Evolutionary conservation across 371 early-diverging fungal species (phyloP).

Genomic region (Chytridiales sp.): DNA sequence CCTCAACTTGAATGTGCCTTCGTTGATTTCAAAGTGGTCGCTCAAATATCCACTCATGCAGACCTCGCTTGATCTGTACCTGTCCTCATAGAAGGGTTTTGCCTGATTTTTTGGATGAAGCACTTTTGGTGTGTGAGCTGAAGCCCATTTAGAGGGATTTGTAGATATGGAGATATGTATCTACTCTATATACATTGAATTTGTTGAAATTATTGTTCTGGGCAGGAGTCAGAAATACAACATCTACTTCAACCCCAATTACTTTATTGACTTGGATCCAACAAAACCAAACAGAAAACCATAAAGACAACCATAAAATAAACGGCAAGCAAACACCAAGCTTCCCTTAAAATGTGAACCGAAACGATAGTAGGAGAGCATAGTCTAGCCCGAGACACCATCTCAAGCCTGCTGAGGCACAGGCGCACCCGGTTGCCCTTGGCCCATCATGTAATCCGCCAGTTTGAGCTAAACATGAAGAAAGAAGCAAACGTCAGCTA

Average conservation of each 20-base stretch:
- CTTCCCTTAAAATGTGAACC: not conserved
- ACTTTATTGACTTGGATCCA: too few species aligned
- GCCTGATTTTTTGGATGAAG: too few species aligned
- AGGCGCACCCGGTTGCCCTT: conserved; percentile 16
- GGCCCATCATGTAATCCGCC: conserved; percentile 42
- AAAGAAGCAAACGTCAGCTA: not conserved
- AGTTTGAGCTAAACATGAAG: conserved; percentile 31
- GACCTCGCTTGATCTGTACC: too few species aligned
- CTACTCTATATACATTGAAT: too few species aligned
- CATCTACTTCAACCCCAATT: too few species aligned
- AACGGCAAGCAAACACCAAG: not conserved
- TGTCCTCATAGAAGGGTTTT: too few species aligned
- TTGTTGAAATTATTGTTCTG: too few species aligned
- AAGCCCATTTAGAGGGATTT: too few species aligned
- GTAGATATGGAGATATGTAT: too few species aligned
- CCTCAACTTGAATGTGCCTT: not conserved
- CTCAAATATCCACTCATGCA: too few species aligned
- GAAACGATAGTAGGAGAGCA: not conserved
- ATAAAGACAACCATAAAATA: not conserved
- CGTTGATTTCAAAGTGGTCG: not conserved
- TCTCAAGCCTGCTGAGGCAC: not conserved
- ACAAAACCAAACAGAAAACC: conserved; percentile 2
- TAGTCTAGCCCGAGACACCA: not conserved
- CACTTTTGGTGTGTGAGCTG: too few species aligned
- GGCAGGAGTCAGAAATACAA: too few species aligned